Percentiles rank a stretch among this genome's conserved stretches.
Conservation (phyloP, 108 stramenopile genomes). For the Skeletonema grethae region DNA sequence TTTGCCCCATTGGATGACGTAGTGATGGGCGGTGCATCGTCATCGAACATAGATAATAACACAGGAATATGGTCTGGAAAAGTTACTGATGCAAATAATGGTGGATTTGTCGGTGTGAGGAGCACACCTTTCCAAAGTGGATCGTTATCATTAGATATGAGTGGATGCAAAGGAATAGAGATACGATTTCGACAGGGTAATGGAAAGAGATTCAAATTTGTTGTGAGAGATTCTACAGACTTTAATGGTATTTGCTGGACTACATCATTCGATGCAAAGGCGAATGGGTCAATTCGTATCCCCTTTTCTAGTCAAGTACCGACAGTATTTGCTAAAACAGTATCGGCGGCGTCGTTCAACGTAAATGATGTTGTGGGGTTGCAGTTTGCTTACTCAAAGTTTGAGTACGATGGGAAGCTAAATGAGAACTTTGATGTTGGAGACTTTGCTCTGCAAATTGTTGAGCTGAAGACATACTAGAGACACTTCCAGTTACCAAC, state of each 20-base stretch:
- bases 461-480: constrained; percentile 62
- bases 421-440: constrained; percentile 65
- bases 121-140: constrained; percentile 59
- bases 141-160: constrained; percentile 58
- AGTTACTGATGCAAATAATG: constrained; percentile 83
- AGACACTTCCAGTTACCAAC: neutral
- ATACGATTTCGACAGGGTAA: constrained; percentile 29
- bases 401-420: constrained; percentile 73
- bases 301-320: constrained; percentile 71
- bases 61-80: constrained; percentile 77
- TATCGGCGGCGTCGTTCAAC: constrained; percentile 47
- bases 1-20: constrained; percentile 83
- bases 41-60: constrained; percentile 57
- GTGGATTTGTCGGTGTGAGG: constrained; percentile 84
- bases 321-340: constrained; percentile 69
- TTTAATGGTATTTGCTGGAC: constrained; percentile 89
- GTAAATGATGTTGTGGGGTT: constrained; percentile 55
- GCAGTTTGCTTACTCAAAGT: constrained; percentile 83
- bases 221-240: constrained; percentile 71
- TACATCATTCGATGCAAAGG: constrained; percentile 50
- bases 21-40: constrained; percentile 85
- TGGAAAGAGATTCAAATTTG: constrained; percentile 69
- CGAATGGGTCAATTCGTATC: constrained; percentile 31
- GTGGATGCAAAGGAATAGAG: constrained; percentile 65
- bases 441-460: constrained; percentile 58